Evolutionary conservation across 176 grass and related monocot genomes (phyloP).

Genomic region (Ensete ventricosum): DNA sequence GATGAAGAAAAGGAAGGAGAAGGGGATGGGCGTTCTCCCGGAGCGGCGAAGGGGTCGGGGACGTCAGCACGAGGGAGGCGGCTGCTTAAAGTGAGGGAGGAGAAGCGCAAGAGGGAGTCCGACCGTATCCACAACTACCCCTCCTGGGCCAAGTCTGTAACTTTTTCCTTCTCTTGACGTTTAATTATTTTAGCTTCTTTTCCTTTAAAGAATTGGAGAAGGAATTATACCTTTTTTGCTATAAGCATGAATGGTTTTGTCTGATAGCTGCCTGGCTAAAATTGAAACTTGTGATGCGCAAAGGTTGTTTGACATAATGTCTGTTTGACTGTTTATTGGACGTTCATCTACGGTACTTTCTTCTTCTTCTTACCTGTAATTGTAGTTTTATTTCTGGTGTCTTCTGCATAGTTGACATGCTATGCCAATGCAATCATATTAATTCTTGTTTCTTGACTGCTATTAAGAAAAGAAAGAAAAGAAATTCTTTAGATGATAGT

Average conservation of each 20-base stretch:
- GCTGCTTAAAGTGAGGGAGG: conserved; percentile 76
- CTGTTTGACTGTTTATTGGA: too few relatives aligned
- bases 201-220: background rate
- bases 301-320: conserved; percentile 6
- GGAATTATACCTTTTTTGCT: background rate
- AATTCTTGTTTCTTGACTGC: background rate
- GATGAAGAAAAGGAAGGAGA: background rate
- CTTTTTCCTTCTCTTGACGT: conserved; percentile 4
- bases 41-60: conserved; percentile 32
- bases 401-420: too few relatives aligned
- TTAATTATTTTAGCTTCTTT: background rate
- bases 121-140: conserved; percentile 62
- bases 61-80: conserved; percentile 65
- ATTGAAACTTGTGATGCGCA: background rate
- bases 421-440: background rate
- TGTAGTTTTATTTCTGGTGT: too few relatives aligned
- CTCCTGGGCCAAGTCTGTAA: conserved; percentile 68
- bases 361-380: too few relatives aligned
- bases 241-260: background rate
- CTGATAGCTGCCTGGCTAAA: background rate
- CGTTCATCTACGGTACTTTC: too few relatives aligned
- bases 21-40: background rate
- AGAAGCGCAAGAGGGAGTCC: conserved; percentile 55
- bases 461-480: too few relatives aligned
- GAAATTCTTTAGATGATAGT: too few relatives aligned